Conservation (phyloP, 352 stramenopile genomes). For the Thalassiosira livingstoniorum region DNA sequence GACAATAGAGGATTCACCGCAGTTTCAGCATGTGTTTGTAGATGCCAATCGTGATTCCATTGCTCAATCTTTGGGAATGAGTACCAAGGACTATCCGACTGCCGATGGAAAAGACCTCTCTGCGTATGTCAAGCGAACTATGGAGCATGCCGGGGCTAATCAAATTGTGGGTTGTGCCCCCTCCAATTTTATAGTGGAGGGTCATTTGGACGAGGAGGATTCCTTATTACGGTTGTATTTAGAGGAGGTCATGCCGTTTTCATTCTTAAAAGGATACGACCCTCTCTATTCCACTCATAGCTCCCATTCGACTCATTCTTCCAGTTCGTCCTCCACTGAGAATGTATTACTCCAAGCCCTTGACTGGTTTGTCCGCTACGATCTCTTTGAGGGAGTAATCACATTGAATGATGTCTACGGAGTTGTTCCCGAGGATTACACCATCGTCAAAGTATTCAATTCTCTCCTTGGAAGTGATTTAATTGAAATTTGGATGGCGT, state of each 20-base stretch:
- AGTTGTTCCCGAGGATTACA: constrained; percentile 72
- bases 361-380: constrained; percentile 63
- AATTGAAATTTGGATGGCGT: constrained; percentile 12
- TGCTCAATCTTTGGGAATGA: constrained; percentile 44
- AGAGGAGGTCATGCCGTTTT: constrained; percentile 54
- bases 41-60: constrained; percentile 64
- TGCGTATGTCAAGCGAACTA: constrained; percentile 60
- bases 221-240: constrained; percentile 66
- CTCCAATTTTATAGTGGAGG: constrained; percentile 37
- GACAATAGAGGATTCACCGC: too few species aligned
- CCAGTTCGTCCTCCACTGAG: background rate
- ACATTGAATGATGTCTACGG: constrained; percentile 67
- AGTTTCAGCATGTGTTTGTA: constrained; percentile 74
- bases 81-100: constrained; percentile 47
- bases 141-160: constrained; percentile 58
- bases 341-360: constrained; percentile 47
- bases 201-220: constrained; percentile 45
- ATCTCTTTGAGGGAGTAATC: constrained; percentile 62
- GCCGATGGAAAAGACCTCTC: constrained; percentile 61
- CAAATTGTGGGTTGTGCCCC: constrained; percentile 65
- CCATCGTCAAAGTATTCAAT: constrained; percentile 31
- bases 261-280: constrained; percentile 28
- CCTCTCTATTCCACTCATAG: too few species aligned
- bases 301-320: too few species aligned
- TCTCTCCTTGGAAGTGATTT: constrained; percentile 31